Evolutionary conservation across 768 basidiomycete genomes (phyloP).

Genomic region (Pisolithus albus): DNA sequence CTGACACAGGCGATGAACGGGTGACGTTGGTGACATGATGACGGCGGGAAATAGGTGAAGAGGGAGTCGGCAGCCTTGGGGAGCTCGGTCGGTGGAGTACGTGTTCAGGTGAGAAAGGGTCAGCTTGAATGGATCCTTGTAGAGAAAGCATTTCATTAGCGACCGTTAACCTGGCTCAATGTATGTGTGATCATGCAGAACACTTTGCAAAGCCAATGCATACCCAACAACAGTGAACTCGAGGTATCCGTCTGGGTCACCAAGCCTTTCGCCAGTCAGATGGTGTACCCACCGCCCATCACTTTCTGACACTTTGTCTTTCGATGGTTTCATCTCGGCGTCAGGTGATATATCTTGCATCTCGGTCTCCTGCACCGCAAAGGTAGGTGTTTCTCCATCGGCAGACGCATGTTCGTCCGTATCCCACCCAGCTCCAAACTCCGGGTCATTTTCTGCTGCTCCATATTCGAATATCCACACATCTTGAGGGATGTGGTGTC

Average conservation of each 20-base stretch:
- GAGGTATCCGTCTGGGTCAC: constrained; percentile 58
- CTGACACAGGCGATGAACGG: constrained; percentile 3
- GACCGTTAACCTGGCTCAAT: constrained; percentile 61
- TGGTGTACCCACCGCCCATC: constrained; percentile 79
- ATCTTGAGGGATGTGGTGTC: constrained; percentile 78
- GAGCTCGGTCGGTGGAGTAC: constrained; percentile 23
- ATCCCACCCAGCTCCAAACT: constrained; percentile 41
- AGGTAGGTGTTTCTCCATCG: neutral
- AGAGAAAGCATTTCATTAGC: constrained; percentile 93
- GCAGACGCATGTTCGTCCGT: constrained; percentile 18
- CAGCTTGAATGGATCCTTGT: constrained; percentile 71
- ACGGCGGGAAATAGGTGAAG: constrained; percentile 1
- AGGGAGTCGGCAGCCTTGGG: constrained; percentile 13
- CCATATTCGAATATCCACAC: constrained; percentile 85
- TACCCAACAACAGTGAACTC: constrained; percentile 86
- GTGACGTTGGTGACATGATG: neutral
- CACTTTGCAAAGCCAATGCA: neutral
- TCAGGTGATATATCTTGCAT: constrained; percentile 5
- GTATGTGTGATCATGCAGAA: neutral
- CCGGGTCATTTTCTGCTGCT: constrained; percentile 72
- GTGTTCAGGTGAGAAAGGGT: constrained; percentile 67
- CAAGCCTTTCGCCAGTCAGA: constrained; percentile 60
- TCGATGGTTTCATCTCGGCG: constrained; percentile 3
- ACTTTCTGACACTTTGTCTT: constrained; percentile 32
- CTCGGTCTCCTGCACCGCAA: constrained; percentile 5